Base-by-base conservation (phyloP, 1,139 yeast species). In the Nakaseomyces glabratus region DNA sequence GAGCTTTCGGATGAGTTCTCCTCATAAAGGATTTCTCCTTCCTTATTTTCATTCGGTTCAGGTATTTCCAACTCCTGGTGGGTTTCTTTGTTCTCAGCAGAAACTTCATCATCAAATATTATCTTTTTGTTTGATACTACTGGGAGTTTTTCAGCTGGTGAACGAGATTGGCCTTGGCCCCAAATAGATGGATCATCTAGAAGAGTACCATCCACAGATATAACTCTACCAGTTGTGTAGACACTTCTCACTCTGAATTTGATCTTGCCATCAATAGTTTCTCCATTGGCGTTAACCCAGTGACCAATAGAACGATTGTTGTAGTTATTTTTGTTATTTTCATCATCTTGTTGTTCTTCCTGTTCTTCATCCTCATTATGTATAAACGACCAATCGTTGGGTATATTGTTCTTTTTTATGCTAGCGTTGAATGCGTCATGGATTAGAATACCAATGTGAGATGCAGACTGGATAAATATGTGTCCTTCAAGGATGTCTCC, bases 371-470 rank as follows among this genome's bases (percentile, higher is more conserved):
- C 55, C 51, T 85, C 93, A 47, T 69, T 75, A 33, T 93, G 90
- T 36, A 81, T 69, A 59, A 88, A 90, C 22, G 65, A 64, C 98
- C 98, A 90, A 35, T 67, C 72, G 26, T 64, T 62, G 12, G 98
- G 98, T 43, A 90, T 85, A 48, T 75, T 76, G 55, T 71, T 79
- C 57, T 82, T 77, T 58, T 82, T 84, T 45, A 90, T 85, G 36
- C 93, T 77, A 21, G 96, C 97, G 61, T 90, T 93, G 65, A 90
- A 90, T 1, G 94, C 84, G 60, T 90, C 97, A 57, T 84, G 90
- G 35, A 90, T 69, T 47, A 90, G 69, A 44, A 90, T 66, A 42
- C 97, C 97, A 51, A 93, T 79, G 55, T 90, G 98, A 6, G 95
- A 81, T 11, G 95, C 95, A 1, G 96, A 80, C 63, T 88, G 96